Evolutionary conservation across 2,329 filamentous ascomycete genomes (phyloP).

Genomic region (Cercospora sp.): DNA sequence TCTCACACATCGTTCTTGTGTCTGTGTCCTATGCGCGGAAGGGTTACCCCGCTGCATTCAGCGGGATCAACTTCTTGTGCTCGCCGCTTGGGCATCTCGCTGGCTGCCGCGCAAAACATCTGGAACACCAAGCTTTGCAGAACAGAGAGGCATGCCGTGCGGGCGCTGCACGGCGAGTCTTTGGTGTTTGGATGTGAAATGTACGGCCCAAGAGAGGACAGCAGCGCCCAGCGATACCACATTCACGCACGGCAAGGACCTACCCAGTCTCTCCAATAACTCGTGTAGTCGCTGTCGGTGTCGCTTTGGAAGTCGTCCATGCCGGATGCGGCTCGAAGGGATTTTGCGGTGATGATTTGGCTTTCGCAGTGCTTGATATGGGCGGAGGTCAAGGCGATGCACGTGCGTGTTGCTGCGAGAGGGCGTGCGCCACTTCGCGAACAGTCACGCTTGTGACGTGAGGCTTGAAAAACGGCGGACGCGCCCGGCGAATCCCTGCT

Average conservation of each 20-base stretch:
- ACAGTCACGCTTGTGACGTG: background rate
- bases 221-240: background rate
- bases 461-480: conserved; percentile 2
- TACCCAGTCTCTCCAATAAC: conserved; percentile 99
- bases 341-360: background rate
- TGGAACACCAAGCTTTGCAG: too few relatives aligned
- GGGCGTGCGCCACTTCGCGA: background rate
- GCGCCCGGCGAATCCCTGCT: background rate
- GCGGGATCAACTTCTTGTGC: background rate
- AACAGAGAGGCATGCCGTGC: background rate
- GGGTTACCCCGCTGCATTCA: background rate
- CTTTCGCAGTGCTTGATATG: background rate
- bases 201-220: background rate
- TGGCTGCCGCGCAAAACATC: background rate
- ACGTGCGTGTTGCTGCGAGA: background rate
- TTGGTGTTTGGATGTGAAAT: background rate
- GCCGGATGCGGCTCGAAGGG: background rate
- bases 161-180: background rate
- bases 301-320: conserved; percentile 99
- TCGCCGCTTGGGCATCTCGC: background rate
- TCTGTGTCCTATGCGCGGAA: background rate
- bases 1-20: background rate
- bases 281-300: conserved; percentile 98
- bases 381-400: background rate
- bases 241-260: conserved; percentile 29